Evolutionary conservation across 176 grass and related monocot species (phyloP).

Genomic region (Ensete ventricosum): DNA sequence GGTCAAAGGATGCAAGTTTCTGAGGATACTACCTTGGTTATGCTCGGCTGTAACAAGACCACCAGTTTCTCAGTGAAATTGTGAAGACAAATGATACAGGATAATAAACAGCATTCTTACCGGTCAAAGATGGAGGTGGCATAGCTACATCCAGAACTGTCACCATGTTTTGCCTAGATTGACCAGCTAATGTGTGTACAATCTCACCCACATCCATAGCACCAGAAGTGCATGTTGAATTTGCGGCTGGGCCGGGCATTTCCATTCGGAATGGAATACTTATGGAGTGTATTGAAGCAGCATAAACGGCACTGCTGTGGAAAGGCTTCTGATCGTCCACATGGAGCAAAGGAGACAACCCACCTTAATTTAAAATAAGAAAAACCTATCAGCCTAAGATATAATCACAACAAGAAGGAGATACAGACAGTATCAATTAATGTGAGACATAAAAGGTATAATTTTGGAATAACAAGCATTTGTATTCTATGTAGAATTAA

Average conservation of each 20-base stretch:
- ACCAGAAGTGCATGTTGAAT: conserved; percentile 34
- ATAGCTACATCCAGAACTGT: conserved; percentile 67
- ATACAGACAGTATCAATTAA: background rate
- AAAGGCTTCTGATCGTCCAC: conserved; percentile 68
- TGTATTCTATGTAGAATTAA: background rate
- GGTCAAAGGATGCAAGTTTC: conserved; percentile 48
- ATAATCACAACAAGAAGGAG: background rate
- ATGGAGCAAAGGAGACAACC: conserved; percentile 39
- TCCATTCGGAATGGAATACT: conserved; percentile 51
- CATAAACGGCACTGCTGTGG: conserved; percentile 72
- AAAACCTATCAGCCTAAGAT: background rate
- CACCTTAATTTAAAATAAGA: conserved; percentile 36
- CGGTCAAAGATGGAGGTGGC: conserved; percentile 66
- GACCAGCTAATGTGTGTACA: conserved; percentile 52
- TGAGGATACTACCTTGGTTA: conserved; percentile 35
- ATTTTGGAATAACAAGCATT: background rate
- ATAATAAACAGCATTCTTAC: conserved; percentile 19
- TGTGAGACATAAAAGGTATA: conserved; percentile 17
- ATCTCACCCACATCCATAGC: conserved; percentile 62
- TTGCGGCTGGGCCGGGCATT: conserved; percentile 28
- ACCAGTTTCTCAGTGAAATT: conserved; percentile 6
- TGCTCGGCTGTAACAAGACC: conserved; percentile 36
- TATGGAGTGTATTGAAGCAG: conserved; percentile 71
- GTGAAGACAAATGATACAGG: background rate
- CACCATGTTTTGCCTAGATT: conserved; percentile 73